These are phyloP conservation scores for Schrenkiella parvula DNA, from an alignment of 345 rosid genomes.

Conservation along the genomic window DNA sequence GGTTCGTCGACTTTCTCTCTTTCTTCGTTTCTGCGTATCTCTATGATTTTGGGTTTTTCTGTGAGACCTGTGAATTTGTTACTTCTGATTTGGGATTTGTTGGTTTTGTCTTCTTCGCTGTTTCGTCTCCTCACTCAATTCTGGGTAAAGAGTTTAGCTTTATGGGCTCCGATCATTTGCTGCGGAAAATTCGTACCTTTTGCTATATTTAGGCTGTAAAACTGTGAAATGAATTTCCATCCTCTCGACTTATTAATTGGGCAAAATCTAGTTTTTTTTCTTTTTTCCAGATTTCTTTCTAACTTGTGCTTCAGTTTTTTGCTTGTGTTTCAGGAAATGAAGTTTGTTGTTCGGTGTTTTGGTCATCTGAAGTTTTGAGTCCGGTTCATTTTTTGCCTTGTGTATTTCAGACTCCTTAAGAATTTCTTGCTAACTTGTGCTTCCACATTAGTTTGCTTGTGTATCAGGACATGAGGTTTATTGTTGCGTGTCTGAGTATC, in stretches of 20 bases:
- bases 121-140: background rate
- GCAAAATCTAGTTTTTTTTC: background rate
- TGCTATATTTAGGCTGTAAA: slow-evolving; percentile 11
- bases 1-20: slow-evolving; percentile 33
- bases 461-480: slow-evolving; percentile 26
- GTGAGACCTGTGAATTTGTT: background rate
- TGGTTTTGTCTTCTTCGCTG: background rate
- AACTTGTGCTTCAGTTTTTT: background rate
- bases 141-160: background rate
- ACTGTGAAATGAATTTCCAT: background rate
- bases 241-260: background rate
- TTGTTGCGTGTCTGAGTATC: background rate
- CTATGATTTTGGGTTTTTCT: slow-evolving; percentile 10
- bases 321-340: background rate
- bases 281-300: background rate
- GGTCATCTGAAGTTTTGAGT: background rate
- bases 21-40: background rate
- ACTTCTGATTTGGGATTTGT: slow-evolving; percentile 16
- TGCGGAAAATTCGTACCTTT: background rate
- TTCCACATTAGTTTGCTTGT: slow-evolving; percentile 19
- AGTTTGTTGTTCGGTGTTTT: background rate
- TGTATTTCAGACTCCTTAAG: background rate
- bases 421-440: background rate
- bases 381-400: background rate
- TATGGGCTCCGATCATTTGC: background rate